phyloP scores from a whole-genome alignment of 139 green algal genomes.

The Nannochloris sp. region DNA sequence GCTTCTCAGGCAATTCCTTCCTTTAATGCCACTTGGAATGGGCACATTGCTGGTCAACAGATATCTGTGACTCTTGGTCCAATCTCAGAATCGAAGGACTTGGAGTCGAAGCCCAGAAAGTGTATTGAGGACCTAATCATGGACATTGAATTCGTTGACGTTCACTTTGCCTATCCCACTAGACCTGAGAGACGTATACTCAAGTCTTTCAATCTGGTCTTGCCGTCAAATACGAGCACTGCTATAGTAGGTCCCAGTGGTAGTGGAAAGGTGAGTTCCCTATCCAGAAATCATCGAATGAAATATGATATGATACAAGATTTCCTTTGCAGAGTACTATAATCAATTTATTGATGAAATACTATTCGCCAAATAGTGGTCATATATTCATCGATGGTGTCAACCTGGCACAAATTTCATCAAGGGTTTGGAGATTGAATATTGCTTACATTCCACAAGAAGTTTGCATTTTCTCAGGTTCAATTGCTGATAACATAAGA shows the following conservation, averaged over 20 bases:
- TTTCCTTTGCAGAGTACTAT: slow-evolving; percentile 51
- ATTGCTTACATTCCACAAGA: slow-evolving; percentile 69
- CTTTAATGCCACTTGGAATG: not conserved
- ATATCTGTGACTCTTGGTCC: not conserved
- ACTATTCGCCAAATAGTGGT: slow-evolving; percentile 40
- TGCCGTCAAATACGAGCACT: slow-evolving; percentile 46
- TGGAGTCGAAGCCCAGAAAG: not conserved
- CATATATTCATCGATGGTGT: slow-evolving; percentile 32
- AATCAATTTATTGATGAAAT: slow-evolving; percentile 57
- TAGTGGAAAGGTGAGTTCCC: slow-evolving; percentile 18
- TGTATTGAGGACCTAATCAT: slow-evolving; percentile 7
- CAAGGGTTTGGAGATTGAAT: slow-evolving; percentile 51
- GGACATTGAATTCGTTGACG: slow-evolving; percentile 52
- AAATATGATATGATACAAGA: not conserved
- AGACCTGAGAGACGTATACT: slow-evolving; percentile 48
- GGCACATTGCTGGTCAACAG: not conserved
- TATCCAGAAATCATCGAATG: not conserved
- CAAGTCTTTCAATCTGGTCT: slow-evolving; percentile 45
- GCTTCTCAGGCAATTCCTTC: not conserved
- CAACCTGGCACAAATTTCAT: slow-evolving; percentile 31
- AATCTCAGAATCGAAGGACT: not conserved
- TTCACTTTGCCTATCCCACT: slow-evolving; percentile 66
- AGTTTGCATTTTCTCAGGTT: slow-evolving; percentile 69
- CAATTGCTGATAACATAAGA: slow-evolving; percentile 79
- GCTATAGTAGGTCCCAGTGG: slow-evolving; percentile 71